Evolutionary conservation across 441 rosid genomes (phyloP).

Genomic region (Isatis lusitanica): DNA sequence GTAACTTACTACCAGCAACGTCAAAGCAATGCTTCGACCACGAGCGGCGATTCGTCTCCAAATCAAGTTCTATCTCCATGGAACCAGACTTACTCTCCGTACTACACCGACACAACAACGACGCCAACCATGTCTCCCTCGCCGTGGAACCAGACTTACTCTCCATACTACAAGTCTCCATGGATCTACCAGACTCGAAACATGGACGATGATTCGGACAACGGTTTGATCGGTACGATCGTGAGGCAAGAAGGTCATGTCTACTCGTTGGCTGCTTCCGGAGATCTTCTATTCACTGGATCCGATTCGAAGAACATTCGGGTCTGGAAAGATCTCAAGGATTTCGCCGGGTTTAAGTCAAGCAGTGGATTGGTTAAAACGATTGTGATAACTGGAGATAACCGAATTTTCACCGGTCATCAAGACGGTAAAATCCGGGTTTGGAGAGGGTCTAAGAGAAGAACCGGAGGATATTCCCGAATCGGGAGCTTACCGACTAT

Average conservation of each 20-base stretch:
- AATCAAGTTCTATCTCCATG: slow-evolving; percentile 41
- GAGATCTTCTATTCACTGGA: slow-evolving; percentile 58
- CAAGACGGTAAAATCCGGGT: slow-evolving; percentile 70
- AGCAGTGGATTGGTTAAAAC: slow-evolving; percentile 63
- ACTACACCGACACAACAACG: slow-evolving; percentile 35
- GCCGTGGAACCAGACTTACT: slow-evolving; percentile 53
- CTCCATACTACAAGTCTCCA: slow-evolving; percentile 68
- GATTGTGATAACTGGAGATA: slow-evolving; percentile 44
- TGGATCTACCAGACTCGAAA: slow-evolving; percentile 54
- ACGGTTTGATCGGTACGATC: slow-evolving; percentile 54
- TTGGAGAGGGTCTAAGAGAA: slow-evolving; percentile 43
- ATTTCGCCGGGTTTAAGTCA: slow-evolving; percentile 58
- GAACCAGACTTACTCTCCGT: slow-evolving; percentile 40
- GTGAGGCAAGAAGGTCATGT: slow-evolving; percentile 62
- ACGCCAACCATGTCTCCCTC: slow-evolving; percentile 37
- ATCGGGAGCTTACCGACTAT: slow-evolving; percentile 51
- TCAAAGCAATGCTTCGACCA: slow-evolving; percentile 40
- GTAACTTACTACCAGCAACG: background rate
- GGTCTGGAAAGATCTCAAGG: slow-evolving; percentile 59
- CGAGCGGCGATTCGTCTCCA: slow-evolving; percentile 53
- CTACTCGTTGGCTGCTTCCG: slow-evolving; percentile 53
- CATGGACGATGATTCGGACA: slow-evolving; percentile 13
- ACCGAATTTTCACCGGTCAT: slow-evolving; percentile 60
- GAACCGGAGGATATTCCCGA: slow-evolving; percentile 41
- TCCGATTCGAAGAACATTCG: slow-evolving; percentile 67